Conservation (phyloP, 192 early-diverging fungal genomes). For the Obelidium mucronatum region DNA sequence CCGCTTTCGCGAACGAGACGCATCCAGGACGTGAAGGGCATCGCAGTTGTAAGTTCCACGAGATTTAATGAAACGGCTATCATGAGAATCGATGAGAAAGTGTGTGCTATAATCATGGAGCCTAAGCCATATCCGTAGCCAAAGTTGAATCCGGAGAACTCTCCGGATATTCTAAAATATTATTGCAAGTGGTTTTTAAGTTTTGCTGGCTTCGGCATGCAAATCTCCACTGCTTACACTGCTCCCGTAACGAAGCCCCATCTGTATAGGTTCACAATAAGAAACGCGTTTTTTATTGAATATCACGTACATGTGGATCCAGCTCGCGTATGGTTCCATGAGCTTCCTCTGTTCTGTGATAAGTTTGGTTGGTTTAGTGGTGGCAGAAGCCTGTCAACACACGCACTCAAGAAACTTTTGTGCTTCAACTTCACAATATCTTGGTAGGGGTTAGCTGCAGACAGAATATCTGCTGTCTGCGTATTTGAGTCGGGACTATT, state of each 20-base stretch:
- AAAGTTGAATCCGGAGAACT: conserved; percentile 40
- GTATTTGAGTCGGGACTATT: too few relatives aligned
- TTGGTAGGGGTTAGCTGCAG: neutral
- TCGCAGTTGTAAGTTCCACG: conserved; percentile 11
- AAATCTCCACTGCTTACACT: neutral
- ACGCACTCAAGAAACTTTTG: neutral
- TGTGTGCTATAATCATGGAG: conserved; percentile 34
- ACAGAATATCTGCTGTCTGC: too few relatives aligned
- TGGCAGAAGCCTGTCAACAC: neutral
- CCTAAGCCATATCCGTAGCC: conserved; percentile 38
- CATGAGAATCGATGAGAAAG: conserved; percentile 4
- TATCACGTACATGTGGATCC: conserved; percentile 17
- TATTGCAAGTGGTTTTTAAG: too few relatives aligned
- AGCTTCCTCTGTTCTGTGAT: neutral
- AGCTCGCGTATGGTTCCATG: conserved; percentile 14
- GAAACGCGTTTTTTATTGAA: neutral
- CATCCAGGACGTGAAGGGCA: conserved; percentile 35
- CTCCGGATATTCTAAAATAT: conserved; percentile 26
- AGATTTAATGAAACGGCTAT: conserved; percentile 14
- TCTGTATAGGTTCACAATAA: neutral
- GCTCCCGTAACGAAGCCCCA: neutral
- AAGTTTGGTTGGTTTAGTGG: neutral
- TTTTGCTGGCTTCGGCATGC: neutral
- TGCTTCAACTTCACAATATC: neutral
- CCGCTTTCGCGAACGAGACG: conserved; percentile 26